Percentiles rank a stretch among this genome's conserved stretches.
phyloP scores from a whole-genome alignment of 768 basidiomycete genomes.

The Leccinum broughii region DNA sequence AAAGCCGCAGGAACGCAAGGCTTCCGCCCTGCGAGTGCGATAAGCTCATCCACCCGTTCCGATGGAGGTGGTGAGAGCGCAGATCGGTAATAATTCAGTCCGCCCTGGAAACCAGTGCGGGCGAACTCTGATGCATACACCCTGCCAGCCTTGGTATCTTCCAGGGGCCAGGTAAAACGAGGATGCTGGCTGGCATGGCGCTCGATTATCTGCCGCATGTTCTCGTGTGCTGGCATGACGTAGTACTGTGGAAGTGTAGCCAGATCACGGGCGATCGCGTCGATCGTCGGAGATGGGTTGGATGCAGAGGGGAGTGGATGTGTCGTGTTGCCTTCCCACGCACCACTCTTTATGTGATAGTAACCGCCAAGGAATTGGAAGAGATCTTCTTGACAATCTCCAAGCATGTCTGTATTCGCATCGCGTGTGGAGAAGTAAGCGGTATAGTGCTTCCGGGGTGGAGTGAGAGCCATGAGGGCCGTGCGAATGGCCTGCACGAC shows the following conservation, averaged over 20 bases:
- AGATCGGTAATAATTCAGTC: slow-evolving; percentile 56
- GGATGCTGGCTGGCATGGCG: slow-evolving; percentile 34
- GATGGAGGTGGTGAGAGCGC: slow-evolving; percentile 32
- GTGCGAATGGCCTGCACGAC: slow-evolving; percentile 9
- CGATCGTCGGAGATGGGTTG: slow-evolving; percentile 19
- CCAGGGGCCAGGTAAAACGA: slow-evolving; percentile 45
- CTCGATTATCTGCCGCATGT: slow-evolving; percentile 51
- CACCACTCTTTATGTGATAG: slow-evolving; percentile 56
- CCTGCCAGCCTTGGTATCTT: slow-evolving; percentile 40
- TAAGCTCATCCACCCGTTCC: slow-evolving; percentile 40
- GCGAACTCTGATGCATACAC: slow-evolving; percentile 51
- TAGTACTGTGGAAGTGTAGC: slow-evolving; percentile 57
- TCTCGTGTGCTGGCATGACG: slow-evolving; percentile 54
- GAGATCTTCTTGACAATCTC: slow-evolving; percentile 20
- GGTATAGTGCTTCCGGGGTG: slow-evolving; percentile 60
- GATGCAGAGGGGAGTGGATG: slow-evolving; percentile 38
- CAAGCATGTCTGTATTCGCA: slow-evolving; percentile 48
- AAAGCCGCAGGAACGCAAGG: slow-evolving; percentile 58
- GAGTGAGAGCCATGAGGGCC: slow-evolving; percentile 41
- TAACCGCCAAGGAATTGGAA: slow-evolving; percentile 26
- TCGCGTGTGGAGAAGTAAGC: slow-evolving; percentile 47
- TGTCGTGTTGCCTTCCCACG: slow-evolving; percentile 46
- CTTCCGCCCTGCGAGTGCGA: slow-evolving; percentile 45
- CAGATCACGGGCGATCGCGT: slow-evolving; percentile 33
- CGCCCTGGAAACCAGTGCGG: slow-evolving; percentile 64